phyloP scores from a whole-genome alignment of 2,329 filamentous ascomycete genomes.

The Verticillium tricorpus region DNA sequence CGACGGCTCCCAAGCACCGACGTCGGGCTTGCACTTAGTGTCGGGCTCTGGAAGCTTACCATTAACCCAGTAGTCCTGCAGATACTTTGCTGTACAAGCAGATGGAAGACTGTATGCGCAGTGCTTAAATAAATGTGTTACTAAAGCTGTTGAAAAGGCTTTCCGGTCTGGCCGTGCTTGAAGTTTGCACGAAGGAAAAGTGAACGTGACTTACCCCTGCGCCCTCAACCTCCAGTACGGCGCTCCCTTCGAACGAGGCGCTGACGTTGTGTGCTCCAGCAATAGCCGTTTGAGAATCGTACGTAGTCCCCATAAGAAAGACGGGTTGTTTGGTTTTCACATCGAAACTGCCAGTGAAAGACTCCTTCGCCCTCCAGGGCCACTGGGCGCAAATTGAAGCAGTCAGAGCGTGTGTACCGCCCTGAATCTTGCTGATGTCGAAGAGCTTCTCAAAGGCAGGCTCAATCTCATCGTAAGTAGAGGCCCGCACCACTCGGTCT shows the following conservation, averaged over 20 bases:
- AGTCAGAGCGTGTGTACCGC: slow-evolving; percentile 11
- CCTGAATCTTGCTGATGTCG: slow-evolving; percentile 22
- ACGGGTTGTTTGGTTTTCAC: slow-evolving; percentile 26
- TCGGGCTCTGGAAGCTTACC: too few relatives aligned
- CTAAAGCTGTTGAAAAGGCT: too few relatives aligned
- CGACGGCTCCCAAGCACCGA: too few relatives aligned
- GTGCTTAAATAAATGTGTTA: too few relatives aligned
- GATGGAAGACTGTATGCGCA: too few relatives aligned
- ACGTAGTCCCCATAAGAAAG: slow-evolving; percentile 31
- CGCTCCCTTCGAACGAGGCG: slow-evolving; percentile 27
- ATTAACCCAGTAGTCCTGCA: too few relatives aligned
- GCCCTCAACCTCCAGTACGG: background rate
- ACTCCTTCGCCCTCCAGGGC: slow-evolving; percentile 30
- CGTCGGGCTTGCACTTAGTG: too few relatives aligned
- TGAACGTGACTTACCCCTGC: too few relatives aligned
- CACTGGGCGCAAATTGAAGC: slow-evolving; percentile 30
- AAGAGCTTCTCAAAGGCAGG: slow-evolving; percentile 8
- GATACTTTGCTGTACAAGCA: too few relatives aligned
- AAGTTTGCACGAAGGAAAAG: too few relatives aligned
- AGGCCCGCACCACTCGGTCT: background rate
- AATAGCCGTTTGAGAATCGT: slow-evolving; percentile 32
- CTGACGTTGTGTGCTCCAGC: slow-evolving; percentile 31
- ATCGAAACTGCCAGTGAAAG: slow-evolving; percentile 25
- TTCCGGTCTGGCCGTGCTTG: too few relatives aligned
- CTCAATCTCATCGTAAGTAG: background rate